Evolutionary conservation across 441 rosid genomes (phyloP).

Genomic region (Melastoma candidum): DNA sequence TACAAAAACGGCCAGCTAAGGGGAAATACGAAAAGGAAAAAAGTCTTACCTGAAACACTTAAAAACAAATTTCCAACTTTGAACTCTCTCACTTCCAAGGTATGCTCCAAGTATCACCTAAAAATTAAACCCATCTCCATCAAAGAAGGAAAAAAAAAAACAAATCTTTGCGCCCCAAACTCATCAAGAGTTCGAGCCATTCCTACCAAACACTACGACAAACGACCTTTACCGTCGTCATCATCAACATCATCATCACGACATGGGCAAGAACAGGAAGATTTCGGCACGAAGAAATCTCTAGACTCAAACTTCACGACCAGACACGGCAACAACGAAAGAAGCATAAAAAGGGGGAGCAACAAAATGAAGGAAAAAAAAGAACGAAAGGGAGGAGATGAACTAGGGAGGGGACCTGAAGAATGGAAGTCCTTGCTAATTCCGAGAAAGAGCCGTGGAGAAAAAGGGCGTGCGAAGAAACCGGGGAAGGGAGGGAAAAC

Average conservation of each 20-base stretch:
- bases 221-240: too few species aligned
- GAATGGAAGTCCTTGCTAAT: constrained; percentile 14
- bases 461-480: constrained; percentile 10
- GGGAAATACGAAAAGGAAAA: not conserved
- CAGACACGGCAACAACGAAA: too few species aligned
- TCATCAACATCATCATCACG: too few species aligned
- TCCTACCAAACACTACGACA: too few species aligned
- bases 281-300: too few species aligned
- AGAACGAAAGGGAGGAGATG: not conserved
- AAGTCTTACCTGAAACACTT: constrained; percentile 43
- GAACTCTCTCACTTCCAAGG: constrained; percentile 36
- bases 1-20: too few species aligned
- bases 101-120: constrained; percentile 59
- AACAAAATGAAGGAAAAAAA: too few species aligned
- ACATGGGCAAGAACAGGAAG: too few species aligned
- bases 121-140: constrained; percentile 40
- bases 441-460: constrained; percentile 7
- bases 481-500: constrained; percentile 14
- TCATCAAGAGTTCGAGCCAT: not conserved
- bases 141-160: constrained; percentile 13
- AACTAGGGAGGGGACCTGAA: constrained; percentile 20
- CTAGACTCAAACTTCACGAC: too few species aligned
- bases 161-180: constrained; percentile 10
- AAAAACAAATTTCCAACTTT: constrained; percentile 49
- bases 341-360: too few species aligned